phyloP scores from a whole-genome alignment of 352 stramenopile genomes.

The Aphanomyces cochlioides region DNA sequence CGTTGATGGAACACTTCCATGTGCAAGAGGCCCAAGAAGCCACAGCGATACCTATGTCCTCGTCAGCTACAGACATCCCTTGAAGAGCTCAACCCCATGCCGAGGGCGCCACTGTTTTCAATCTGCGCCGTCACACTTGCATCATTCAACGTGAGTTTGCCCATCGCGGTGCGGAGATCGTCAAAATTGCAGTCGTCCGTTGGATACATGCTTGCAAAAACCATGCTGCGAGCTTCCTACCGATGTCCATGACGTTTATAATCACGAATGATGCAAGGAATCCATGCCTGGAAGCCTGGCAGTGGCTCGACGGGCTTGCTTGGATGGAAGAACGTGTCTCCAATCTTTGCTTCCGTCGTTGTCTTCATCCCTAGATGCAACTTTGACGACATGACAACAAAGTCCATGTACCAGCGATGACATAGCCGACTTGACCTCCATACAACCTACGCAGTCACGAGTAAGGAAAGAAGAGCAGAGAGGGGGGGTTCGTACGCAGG shows the following conservation, averaged over 20 bases:
- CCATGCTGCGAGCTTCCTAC: constrained; percentile 87
- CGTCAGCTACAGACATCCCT: background rate
- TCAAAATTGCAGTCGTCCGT: constrained; percentile 95
- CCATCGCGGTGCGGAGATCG: constrained; percentile 93
- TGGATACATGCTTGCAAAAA: constrained; percentile 99
- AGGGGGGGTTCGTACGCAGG: constrained; percentile 33
- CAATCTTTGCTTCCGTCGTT: constrained; percentile 94
- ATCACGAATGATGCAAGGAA: background rate
- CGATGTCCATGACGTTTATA: background rate
- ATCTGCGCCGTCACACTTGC: constrained; percentile 93
- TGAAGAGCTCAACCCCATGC: constrained; percentile 81
- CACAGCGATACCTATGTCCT: constrained; percentile 58
- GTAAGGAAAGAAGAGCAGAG: background rate
- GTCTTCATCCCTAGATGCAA: constrained; percentile 87
- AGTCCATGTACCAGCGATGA: constrained; percentile 71
- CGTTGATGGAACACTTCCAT: constrained; percentile 99
- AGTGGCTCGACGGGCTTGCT: constrained; percentile 56
- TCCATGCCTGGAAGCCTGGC: constrained; percentile 56
- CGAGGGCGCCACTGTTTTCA: constrained; percentile 92
- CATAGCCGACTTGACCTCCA: constrained; percentile 95
- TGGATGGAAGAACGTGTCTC: constrained; percentile 80
- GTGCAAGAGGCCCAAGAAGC: constrained; percentile 97
- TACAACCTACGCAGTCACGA: constrained; percentile 45
- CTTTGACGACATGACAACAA: background rate
- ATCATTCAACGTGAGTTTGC: constrained; percentile 97